A percentile compares a stretch with the other conserved stretches of the same genome.
These are phyloP conservation scores for Metschnikowia lochheadii DNA, from an alignment of 805 yeast species.

Conservation along the genomic window DNA sequence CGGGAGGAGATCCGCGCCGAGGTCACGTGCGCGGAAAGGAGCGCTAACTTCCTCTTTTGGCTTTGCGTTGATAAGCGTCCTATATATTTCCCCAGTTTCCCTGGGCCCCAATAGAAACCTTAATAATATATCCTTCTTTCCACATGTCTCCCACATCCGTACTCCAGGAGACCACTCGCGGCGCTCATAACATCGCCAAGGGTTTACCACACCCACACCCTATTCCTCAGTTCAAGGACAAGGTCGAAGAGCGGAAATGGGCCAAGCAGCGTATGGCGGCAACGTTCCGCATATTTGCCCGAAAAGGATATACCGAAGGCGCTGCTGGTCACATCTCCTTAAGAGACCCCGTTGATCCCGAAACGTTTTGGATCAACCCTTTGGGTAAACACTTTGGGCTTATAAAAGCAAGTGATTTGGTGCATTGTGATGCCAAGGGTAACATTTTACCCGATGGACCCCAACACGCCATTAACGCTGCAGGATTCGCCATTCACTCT, in stretches of 20 bases:
- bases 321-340: slow-evolving; percentile 83
- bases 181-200: slow-evolving; percentile 57
- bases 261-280: slow-evolving; percentile 74
- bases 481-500: slow-evolving; percentile 69
- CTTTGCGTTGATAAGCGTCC: neutral
- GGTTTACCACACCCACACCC: slow-evolving; percentile 50
- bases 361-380: slow-evolving; percentile 88
- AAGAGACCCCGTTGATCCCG: slow-evolving; percentile 77
- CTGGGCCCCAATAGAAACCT: neutral
- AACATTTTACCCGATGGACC: slow-evolving; percentile 58
- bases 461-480: slow-evolving; percentile 53
- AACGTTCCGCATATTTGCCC: slow-evolving; percentile 78
- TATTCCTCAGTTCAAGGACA: slow-evolving; percentile 50
- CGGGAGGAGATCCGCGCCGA: neutral
- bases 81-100: neutral
- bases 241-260: slow-evolving; percentile 49
- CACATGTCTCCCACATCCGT: neutral
- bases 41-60: slow-evolving; percentile 4
- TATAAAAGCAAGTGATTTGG: slow-evolving; percentile 37
- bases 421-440: slow-evolving; percentile 55
- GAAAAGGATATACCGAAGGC: slow-evolving; percentile 74
- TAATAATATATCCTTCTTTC: neutral
- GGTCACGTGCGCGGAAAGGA: neutral
- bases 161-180: slow-evolving; percentile 28
- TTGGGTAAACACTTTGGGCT: slow-evolving; percentile 67